Conservation (phyloP, 805 yeast species). For the Tetrapisispora namnaoensis region DNA sequence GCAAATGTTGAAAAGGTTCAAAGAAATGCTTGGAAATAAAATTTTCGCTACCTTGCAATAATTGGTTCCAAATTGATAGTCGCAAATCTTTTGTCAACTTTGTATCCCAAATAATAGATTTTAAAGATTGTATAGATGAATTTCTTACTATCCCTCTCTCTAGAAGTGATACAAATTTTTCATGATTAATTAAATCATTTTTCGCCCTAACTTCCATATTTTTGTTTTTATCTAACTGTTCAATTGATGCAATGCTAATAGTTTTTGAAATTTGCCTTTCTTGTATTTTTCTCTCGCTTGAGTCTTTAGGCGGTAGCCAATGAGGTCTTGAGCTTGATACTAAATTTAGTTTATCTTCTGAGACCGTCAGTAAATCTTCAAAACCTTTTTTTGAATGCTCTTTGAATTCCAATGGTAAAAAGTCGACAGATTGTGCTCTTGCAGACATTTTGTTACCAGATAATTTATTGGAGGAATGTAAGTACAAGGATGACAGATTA, state of each 20-base stretch:
- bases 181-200: slow-evolving; percentile 21
- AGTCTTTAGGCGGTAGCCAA: slow-evolving; percentile 59
- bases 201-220: slow-evolving; percentile 19
- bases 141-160: slow-evolving; percentile 28
- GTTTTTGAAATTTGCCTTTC: slow-evolving; percentile 42
- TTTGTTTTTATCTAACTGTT: slow-evolving; percentile 24
- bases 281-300: slow-evolving; percentile 44
- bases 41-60: slow-evolving; percentile 19
- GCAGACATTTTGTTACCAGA: slow-evolving; percentile 28
- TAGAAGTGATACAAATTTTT: slow-evolving; percentile 18
- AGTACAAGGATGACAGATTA: slow-evolving; percentile 33
- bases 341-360: slow-evolving; percentile 45
- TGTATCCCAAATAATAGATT: slow-evolving; percentile 28
- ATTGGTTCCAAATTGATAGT: slow-evolving; percentile 12
- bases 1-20: slow-evolving; percentile 33
- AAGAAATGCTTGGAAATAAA: slow-evolving; percentile 21
- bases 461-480: slow-evolving; percentile 27
- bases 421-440: slow-evolving; percentile 25
- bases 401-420: slow-evolving; percentile 30
- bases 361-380: slow-evolving; percentile 50
- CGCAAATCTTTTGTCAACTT: slow-evolving; percentile 18
- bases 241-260: slow-evolving; percentile 28
- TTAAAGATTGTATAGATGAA: slow-evolving; percentile 18
- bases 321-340: slow-evolving; percentile 56
- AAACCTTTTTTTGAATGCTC: slow-evolving; percentile 32